A percentile compares a stretch with the other conserved stretches of the same genome.
phyloP scores from a whole-genome alignment of 306 rosid species.

The Quercus suber region DNA sequence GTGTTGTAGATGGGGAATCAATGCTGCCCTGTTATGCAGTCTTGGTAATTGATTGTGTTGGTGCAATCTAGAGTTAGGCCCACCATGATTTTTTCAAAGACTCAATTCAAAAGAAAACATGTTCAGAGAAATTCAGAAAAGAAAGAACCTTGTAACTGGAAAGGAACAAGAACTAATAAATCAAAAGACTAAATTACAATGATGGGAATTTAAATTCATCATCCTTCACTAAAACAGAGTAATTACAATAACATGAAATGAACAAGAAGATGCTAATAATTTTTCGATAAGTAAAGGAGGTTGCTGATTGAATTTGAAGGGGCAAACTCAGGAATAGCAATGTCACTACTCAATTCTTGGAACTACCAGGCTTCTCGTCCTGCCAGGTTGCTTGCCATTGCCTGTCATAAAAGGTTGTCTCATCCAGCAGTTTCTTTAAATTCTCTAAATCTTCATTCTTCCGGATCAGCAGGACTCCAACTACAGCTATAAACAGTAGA shows the following conservation, averaged over 20 bases:
- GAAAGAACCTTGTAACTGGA: not conserved
- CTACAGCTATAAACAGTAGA: slow-evolving; percentile 75
- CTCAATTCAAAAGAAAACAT: not conserved
- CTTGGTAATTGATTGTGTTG: too few relatives aligned
- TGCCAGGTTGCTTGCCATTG: slow-evolving; percentile 99
- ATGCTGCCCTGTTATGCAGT: too few relatives aligned
- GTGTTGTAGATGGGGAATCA: too few relatives aligned
- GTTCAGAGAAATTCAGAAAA: not conserved
- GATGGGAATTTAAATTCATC: not conserved
- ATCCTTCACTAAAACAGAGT: not conserved
- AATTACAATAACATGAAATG: not conserved
- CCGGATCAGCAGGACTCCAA: slow-evolving; percentile 85
- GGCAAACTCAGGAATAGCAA: slow-evolving; percentile 12
- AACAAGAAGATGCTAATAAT: not conserved
- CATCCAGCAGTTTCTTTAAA: slow-evolving; percentile 75
- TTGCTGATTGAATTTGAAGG: not conserved
- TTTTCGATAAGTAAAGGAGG: not conserved
- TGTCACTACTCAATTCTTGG: slow-evolving; percentile 43
- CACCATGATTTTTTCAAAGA: not conserved
- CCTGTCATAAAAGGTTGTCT: slow-evolving; percentile 92
- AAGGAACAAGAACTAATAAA: not conserved
- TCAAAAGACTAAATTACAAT: not conserved
- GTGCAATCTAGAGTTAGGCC: not conserved
- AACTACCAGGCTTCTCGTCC: slow-evolving; percentile 58
- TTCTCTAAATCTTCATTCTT: slow-evolving; percentile 88